phyloP scores from a whole-genome alignment of 2,329 filamentous ascomycete genomes.

The Alternaria triticimaculans region DNA sequence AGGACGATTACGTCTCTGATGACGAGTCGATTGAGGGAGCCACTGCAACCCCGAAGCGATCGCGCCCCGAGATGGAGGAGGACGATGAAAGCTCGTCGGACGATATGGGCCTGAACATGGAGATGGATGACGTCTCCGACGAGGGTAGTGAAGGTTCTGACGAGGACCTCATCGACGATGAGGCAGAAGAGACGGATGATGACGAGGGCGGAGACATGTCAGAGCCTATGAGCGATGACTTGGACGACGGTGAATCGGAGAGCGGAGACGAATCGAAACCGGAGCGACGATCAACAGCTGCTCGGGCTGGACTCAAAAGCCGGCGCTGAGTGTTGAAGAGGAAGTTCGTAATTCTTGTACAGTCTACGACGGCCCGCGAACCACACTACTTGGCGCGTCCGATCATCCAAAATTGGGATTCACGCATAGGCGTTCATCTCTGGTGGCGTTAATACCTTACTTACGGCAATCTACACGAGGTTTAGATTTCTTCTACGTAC shows the following conservation, averaged over 20 bases:
- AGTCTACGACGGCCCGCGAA: slow-evolving; percentile 6
- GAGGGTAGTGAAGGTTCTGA: slow-evolving; percentile 54
- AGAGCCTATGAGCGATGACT: slow-evolving; percentile 55
- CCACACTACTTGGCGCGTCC: slow-evolving; percentile 7
- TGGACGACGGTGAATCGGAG: slow-evolving; percentile 53
- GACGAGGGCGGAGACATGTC: slow-evolving; percentile 56
- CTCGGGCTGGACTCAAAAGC: slow-evolving; percentile 39
- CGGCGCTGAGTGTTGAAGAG: slow-evolving; percentile 27
- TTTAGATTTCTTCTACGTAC: slow-evolving; percentile 2
- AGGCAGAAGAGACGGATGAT: slow-evolving; percentile 58
- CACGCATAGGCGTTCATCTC: slow-evolving; percentile 7
- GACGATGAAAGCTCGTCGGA: slow-evolving; percentile 58
- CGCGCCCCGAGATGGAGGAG: slow-evolving; percentile 31
- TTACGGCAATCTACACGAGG: background rate
- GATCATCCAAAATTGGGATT: slow-evolving; percentile 10
- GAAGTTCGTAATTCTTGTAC: slow-evolving; percentile 9
- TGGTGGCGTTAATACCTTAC: slow-evolving; percentile 1
- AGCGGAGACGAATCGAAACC: slow-evolving; percentile 52
- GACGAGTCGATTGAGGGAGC: slow-evolving; percentile 54
- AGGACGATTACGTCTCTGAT: slow-evolving; percentile 65
- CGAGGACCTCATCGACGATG: slow-evolving; percentile 58
- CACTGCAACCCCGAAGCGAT: slow-evolving; percentile 31
- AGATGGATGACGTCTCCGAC: slow-evolving; percentile 49
- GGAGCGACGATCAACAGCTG: slow-evolving; percentile 42
- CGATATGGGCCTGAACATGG: slow-evolving; percentile 62